These are phyloP conservation scores for Chrysanthemum makinoi DNA, from an alignment of 129 eudicot genomes.

Conservation along the genomic window DNA sequence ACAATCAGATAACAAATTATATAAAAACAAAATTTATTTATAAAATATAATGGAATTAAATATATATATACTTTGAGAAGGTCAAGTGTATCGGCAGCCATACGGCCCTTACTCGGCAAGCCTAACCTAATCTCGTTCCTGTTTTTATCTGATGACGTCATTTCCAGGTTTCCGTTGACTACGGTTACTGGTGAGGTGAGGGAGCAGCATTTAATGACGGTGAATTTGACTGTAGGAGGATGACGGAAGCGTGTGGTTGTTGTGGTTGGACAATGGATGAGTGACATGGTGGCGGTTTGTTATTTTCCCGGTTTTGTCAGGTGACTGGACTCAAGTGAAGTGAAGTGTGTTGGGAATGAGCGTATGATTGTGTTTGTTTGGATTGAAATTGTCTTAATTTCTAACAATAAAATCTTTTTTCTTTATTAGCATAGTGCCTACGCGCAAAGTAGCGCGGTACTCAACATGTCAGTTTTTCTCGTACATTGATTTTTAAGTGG, in stretches of 20 bases:
- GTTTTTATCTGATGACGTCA: conserved; percentile 8
- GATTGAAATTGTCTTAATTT: no score
- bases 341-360: no score
- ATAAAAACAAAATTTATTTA: neutral
- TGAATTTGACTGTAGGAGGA: conserved; percentile 38
- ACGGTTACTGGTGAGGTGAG: conserved; percentile 51
- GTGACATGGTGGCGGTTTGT: no score
- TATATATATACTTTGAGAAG: conserved; percentile 58
- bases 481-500: no score
- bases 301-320: no score
- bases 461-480: no score
- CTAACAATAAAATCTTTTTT: no score
- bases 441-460: no score
- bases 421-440: no score
- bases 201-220: conserved; percentile 47
- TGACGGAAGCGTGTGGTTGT: neutral
- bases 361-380: no score
- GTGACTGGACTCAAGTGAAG: no score
- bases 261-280: no score
- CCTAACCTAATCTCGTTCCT: conserved; percentile 75
- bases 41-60: neutral
- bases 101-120: conserved; percentile 90
- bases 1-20: conserved; percentile 21
- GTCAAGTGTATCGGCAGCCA: conserved; percentile 79
- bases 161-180: conserved; percentile 49